Base-by-base conservation (phyloP, 139 green algal species). In the Volvox reticuliferus region DNA sequence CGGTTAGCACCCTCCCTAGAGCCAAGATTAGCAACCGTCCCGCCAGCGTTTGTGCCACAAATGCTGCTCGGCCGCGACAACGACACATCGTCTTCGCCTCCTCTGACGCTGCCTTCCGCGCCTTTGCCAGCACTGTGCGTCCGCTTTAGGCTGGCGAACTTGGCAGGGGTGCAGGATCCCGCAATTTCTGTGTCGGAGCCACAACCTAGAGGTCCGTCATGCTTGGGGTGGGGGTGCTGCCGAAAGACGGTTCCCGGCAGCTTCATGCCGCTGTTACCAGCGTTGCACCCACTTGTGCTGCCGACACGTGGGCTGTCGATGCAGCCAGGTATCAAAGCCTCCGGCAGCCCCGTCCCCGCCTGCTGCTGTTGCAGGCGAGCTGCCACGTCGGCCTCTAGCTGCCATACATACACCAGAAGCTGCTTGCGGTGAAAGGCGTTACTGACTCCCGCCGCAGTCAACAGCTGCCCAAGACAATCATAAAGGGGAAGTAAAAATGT, bases 361-460 rank as follows among this genome's bases (percentile, higher is more conserved):
- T n/a, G 50, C 80, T 37, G 55, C 17, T 71, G 22, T 20, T 86
- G 50, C 50, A 36, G 80, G 20, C 55, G 50, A 19, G 55, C 55
- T 50, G 79, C 35, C 62, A 92, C 62, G 80, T 89, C 80, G 19
- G 61, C 6, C 55, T 65, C 62, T 1, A 93, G 75, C 89, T 93
- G 89, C 62, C 55, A n/a, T 50, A 77, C n/a, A 82, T 93, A 93
- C 14, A 82, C 76, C 9, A 93, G 76, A 33, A 93, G 82, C 33
- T 93, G 83, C 35, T 78, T 68, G 1, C 89, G 89, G 33, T 93
- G 89, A 84, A 93, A 93, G 24, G 35, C 36, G 75, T 93, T 93
- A 33, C 9, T 30, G 61, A 93, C 89, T 37, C 89, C 89, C 6
- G 89, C 89, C 76, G 87, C 89, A 32, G 13, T 30, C 26, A 93